phyloP scores from a whole-genome alignment of 176 grass and related monocot genomes.

The Leersia perrieri region DNA sequence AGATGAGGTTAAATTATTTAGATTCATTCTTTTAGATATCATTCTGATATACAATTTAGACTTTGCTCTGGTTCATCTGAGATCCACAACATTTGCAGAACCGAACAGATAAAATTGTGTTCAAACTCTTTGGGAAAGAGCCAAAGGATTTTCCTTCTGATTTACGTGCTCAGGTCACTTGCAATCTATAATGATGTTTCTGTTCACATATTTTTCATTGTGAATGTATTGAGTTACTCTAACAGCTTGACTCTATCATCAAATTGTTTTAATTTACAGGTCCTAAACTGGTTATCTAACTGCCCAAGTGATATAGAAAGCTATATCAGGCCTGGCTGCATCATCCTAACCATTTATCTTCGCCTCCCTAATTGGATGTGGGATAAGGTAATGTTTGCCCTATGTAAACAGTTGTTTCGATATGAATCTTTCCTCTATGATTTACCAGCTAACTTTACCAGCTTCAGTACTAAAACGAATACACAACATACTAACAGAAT shows the following conservation, averaged over 20 bases:
- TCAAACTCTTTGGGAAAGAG: conserved; percentile 92
- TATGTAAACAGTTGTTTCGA: background rate
- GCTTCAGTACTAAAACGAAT: background rate
- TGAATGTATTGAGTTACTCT: conserved; percentile 1
- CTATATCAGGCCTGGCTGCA: conserved; percentile 92
- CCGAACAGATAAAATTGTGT: conserved; percentile 85
- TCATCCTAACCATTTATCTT: conserved; percentile 88
- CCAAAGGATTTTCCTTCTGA: conserved; percentile 77
- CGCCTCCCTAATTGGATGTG: conserved; percentile 70
- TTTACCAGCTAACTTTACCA: background rate
- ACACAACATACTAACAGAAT: conserved; percentile 1
- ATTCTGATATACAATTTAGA: conserved; percentile 19
- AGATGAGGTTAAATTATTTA: conserved; percentile 54
- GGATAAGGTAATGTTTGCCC: conserved; percentile 49
- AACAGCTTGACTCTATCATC: background rate
- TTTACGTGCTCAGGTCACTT: conserved; percentile 75
- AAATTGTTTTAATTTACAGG: conserved; percentile 41
- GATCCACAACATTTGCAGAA: conserved; percentile 45
- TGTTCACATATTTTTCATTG: conserved; percentile 20
- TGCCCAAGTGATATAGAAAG: conserved; percentile 86
- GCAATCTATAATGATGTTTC: conserved; percentile 26
- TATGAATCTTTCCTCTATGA: background rate
- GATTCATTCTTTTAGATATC: conserved; percentile 20
- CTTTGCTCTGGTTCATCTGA: conserved; percentile 13
- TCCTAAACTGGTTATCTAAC: conserved; percentile 76